Evolutionary conservation across 1,284 basidiomycete species (phyloP), one percentile per base, ranked within the genome.

Genomic region (Xanthoconium separans): DNA sequence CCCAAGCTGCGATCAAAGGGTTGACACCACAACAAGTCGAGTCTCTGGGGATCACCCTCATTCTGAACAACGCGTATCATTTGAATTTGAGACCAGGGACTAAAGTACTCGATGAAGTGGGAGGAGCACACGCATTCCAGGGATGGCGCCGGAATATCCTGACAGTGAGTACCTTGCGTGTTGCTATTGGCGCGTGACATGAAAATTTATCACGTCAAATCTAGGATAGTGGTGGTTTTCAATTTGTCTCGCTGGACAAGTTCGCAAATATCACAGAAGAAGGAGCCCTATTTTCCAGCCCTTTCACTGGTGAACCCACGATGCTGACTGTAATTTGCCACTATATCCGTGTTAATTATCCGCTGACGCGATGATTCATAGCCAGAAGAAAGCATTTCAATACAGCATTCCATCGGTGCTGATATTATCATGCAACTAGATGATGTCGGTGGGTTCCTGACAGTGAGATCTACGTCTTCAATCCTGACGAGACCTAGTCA

Each of bases 341-440:
- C 42, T 33, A 2, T n/a, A 16, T 27, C 45, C 45, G 10, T 30
- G 40, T 31, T 11, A 16, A 31, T 40, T 51, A 12, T 27, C 50
- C 44, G 46, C 52, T 67, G 52, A 66, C 56, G 62, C 65, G 51
- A 65, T 58, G 63, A 36, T 53, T 56, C 57, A n/a, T 58, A 91
- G 85, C 90, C 91, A 40, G 90, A 93, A 72, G 86, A 91, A 73
- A 90, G 87, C 59, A 91, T 93, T 37, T 81, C 83, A n/a, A 86
- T 89, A 62, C 89, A 93, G 66, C 91, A 94, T 64, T 77, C 85
- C 6, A 93, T 94, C 44, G 91, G 91, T 6, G 89, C 87, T 16
- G 91, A 94, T 69, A 94, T 94, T 54, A 92, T 94, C 59, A 93
- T 93, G 91, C 91, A 93, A 65, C 77, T 93, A 13, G 91, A 93